These are phyloP conservation scores for Schwanniomyces pseudopolymorphus DNA, from an alignment of 805 yeast species.

Conservation along the genomic window DNA sequence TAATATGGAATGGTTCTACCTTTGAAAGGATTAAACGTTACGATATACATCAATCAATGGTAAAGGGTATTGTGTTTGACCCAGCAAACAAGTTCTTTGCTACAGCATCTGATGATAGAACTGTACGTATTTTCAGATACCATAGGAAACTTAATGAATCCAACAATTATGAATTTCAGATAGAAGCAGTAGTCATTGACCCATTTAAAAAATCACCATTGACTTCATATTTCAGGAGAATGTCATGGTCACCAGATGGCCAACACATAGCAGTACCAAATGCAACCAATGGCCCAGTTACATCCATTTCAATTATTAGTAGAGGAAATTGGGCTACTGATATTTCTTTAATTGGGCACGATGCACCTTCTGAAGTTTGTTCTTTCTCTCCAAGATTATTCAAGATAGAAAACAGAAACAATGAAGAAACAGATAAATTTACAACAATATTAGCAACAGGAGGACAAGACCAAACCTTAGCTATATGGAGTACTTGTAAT, in stretches of 20 bases:
- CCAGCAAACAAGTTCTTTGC: slow-evolving; percentile 98
- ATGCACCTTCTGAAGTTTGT: slow-evolving; percentile 81
- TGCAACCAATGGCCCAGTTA: slow-evolving; percentile 80
- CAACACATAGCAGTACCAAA: slow-evolving; percentile 84
- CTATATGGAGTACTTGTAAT: slow-evolving; percentile 80
- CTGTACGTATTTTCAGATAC: slow-evolving; percentile 83
- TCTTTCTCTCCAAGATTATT: slow-evolving; percentile 71
- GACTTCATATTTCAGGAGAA: slow-evolving; percentile 83
- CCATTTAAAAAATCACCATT: slow-evolving; percentile 90
- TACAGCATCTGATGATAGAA: slow-evolving; percentile 93
- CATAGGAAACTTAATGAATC: slow-evolving; percentile 57
- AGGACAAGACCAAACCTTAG: slow-evolving; percentile 89
- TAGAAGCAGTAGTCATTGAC: slow-evolving; percentile 77
- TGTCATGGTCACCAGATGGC: slow-evolving; percentile 92
- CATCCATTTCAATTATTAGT: slow-evolving; percentile 69
- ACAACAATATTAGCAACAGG: slow-evolving; percentile 89
- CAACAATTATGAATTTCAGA: slow-evolving; percentile 73
- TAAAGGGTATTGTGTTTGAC: slow-evolving; percentile 94
- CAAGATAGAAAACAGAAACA: slow-evolving; percentile 26
- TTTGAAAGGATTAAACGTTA: slow-evolving; percentile 86
- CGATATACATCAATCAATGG: slow-evolving; percentile 92
- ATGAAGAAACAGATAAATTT: slow-evolving; percentile 28
- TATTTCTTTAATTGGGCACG: slow-evolving; percentile 76
- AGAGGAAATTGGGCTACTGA: slow-evolving; percentile 81
- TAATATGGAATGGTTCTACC: slow-evolving; percentile 90